Conservation (phyloP, 1,139 yeast genomes). For the Zygosaccharomyces sapae region DNA sequence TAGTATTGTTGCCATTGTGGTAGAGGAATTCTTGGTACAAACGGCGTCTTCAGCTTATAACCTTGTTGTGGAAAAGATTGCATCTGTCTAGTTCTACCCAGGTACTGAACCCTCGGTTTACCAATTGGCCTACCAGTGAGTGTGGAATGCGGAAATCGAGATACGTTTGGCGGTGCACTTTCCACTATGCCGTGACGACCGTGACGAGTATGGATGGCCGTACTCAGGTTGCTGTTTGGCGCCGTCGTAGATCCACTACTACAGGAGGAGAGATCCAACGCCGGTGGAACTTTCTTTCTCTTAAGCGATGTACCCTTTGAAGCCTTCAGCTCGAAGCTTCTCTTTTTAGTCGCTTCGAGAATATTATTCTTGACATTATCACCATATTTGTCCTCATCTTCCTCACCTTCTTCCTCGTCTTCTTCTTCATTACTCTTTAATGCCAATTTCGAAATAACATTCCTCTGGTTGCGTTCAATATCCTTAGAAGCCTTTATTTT, state of each 20-base stretch:
- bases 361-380: slow-evolving; percentile 3
- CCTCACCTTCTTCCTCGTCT: slow-evolving; percentile 12
- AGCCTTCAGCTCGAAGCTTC: slow-evolving; percentile 9
- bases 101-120: slow-evolving; percentile 15
- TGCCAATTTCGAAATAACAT: slow-evolving; percentile 26
- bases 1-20: slow-evolving; percentile 11
- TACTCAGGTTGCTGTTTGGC: slow-evolving; percentile 7
- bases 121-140: slow-evolving; percentile 7
- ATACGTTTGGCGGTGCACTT: slow-evolving; percentile 16
- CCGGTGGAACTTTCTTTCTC: slow-evolving; percentile 22
- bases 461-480: slow-evolving; percentile 38
- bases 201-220: slow-evolving; percentile 7
- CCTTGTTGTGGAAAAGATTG: slow-evolving; percentile 12
- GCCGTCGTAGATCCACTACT: slow-evolving; percentile 8
- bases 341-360: slow-evolving; percentile 6
- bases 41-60: slow-evolving; percentile 15
- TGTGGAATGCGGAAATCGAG: slow-evolving; percentile 13
- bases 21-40: slow-evolving; percentile 9
- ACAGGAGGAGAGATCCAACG: slow-evolving; percentile 14
- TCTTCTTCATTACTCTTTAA: slow-evolving; percentile 19
- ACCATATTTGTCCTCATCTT: slow-evolving; percentile 5
- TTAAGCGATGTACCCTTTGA: slow-evolving; percentile 18
- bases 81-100: slow-evolving; percentile 10
- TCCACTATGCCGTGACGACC: slow-evolving; percentile 3
- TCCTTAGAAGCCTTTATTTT: slow-evolving; percentile 35